Base-by-base conservation (phyloP, 768 basidiomycete species). In the Pleurotus eryngii region DNA sequence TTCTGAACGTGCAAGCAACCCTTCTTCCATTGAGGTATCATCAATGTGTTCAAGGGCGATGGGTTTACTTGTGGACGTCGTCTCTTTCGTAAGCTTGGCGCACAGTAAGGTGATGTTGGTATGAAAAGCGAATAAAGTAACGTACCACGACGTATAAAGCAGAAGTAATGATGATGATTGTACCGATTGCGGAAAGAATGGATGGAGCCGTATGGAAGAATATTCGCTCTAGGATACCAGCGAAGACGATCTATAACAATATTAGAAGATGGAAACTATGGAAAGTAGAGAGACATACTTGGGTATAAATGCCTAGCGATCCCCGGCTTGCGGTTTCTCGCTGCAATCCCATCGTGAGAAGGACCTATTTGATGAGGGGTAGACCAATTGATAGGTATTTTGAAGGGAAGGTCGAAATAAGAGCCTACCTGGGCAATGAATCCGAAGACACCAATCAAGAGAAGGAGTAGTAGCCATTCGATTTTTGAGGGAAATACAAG, bases 281-380 rank as follows among this genome's bases (percentile, higher is more conserved):
- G 3, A 45, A 20, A 15, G 17, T 4, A 4, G 17, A 3, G 15
- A 15, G 11, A 60, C 65, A 39, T 50, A 77, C 81, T 66, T 82
- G 80, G 4, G 76, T 71, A 63, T 87, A 88, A 12, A 84, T 65
- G 0, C 79, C 83, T 59, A 88, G 69, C 3, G 81, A 74, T 0
- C 82, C 84, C 17, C 87, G 74, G 0, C 84, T 81, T 0, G 84
- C 87, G 5, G 83, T 82, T 66, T 90, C 87, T 1, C 81, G 77
- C 56, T 84, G 84, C 9, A 89, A 70, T 0, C 85, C 87, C 64
- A 82, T 71, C 1, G 82, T 83, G 35, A 86, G 65, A 1, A 83
- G 65, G 2, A 51, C 37, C 57, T 57, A 26, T 18, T 18, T n/a
- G n/a, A 50, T 27, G 8, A 24, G 15, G 18, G 11, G 12, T 42